Conservation (phyloP, 805 yeast genomes). For the Sporopachydermia quercuum region DNA sequence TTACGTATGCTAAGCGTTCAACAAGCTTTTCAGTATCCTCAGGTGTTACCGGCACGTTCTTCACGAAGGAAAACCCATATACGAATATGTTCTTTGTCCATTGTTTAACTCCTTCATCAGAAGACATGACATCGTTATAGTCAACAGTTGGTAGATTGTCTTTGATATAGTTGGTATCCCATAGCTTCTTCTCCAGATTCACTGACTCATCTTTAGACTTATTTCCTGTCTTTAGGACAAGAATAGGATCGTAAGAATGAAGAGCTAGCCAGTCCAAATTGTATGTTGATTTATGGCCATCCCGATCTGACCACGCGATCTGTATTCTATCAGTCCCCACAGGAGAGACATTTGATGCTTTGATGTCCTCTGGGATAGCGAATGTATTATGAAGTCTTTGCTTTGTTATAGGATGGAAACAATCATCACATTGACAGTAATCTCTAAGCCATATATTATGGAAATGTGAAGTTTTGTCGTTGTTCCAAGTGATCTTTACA, state of each 20-base stretch:
- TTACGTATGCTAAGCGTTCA: conserved; percentile 40
- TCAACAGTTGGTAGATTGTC: conserved; percentile 32
- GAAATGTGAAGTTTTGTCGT: conserved; percentile 2
- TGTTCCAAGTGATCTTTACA: neutral
- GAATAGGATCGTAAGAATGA: conserved; percentile 38
- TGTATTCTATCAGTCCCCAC: conserved; percentile 4
- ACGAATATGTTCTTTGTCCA: conserved; percentile 40
- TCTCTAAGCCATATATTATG: conserved; percentile 53
- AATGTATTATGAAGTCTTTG: conserved; percentile 46
- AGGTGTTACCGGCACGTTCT: conserved; percentile 44
- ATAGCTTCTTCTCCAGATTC: conserved; percentile 21
- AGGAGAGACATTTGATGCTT: conserved; percentile 12
- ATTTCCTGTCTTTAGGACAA: conserved; percentile 13
- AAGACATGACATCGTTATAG: conserved; percentile 30
- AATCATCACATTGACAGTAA: conserved; percentile 40
- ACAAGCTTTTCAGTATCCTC: conserved; percentile 43
- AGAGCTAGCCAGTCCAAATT: conserved; percentile 27
- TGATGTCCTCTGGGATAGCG: conserved; percentile 20
- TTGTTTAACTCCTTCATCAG: conserved; percentile 30
- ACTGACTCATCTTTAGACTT: conserved; percentile 15
- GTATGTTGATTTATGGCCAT: conserved; percentile 25
- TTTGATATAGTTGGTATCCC: conserved; percentile 30
- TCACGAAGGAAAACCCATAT: conserved; percentile 47
- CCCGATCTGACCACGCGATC: conserved; percentile 26
- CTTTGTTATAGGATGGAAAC: conserved; percentile 40